These are phyloP conservation scores for Gracilaria domingensis DNA, from an alignment of 23 red algal species.

Conservation along the genomic window DNA sequence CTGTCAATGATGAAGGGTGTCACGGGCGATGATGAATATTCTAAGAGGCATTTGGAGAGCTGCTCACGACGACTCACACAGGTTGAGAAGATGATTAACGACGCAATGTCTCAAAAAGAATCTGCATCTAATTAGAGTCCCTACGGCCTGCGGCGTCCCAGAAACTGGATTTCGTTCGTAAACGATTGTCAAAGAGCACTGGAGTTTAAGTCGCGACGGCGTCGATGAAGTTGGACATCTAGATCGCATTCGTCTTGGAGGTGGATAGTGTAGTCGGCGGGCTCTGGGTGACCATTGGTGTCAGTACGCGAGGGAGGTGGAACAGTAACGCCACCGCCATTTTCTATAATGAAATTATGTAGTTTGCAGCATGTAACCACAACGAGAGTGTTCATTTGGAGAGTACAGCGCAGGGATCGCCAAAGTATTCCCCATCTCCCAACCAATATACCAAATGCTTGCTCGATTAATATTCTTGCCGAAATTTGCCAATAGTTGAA, in stretches of 20 bases:
- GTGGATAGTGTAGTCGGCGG: conserved; percentile 2
- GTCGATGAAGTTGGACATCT: background rate
- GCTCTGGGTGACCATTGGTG: background rate
- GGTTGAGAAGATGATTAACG: too few relatives aligned
- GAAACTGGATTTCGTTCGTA: background rate
- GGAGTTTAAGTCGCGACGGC: conserved; percentile 23
- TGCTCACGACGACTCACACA: background rate
- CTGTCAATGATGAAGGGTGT: conserved; percentile 5
- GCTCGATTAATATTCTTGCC: conserved; percentile 27
- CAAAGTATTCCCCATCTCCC: conserved; percentile 21
- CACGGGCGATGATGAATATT: background rate
- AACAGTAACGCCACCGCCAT: background rate
- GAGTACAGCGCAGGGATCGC: background rate
- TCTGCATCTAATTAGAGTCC: too few relatives aligned
- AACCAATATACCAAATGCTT: conserved; percentile 35
- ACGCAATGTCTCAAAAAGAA: too few relatives aligned
- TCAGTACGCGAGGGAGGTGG: background rate
- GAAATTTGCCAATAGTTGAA: conserved; percentile 20
- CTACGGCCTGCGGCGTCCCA: conserved; percentile 1
- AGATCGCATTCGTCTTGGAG: conserved; percentile 36
- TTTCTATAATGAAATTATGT: conserved; percentile 37
- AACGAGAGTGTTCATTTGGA: background rate
- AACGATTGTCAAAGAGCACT: background rate
- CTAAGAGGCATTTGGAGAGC: background rate
- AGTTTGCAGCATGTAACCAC: conserved; percentile 25